Base-by-base conservation (phyloP, 345 rosid genomes). In the Brassica napus region DNA sequence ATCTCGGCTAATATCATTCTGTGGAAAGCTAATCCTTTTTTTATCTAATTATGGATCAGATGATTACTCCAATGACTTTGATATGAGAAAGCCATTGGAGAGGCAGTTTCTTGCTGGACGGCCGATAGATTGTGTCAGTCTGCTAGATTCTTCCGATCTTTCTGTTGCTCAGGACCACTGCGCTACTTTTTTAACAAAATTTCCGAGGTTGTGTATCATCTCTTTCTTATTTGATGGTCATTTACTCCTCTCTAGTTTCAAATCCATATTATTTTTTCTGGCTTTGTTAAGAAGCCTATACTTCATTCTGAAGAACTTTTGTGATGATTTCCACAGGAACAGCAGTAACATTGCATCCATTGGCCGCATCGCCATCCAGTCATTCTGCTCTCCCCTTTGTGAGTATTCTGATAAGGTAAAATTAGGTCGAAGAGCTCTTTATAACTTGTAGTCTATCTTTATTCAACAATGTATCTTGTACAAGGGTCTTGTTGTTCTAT, bases 71-170 rank as follows among this genome's bases (percentile, higher is more conserved):
- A 85, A 86, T 85, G 98, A 94, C 54, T 92, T 91, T 86, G 99
- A 93, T 86, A 85, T 93, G 88, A 85, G 98, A 81, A 95, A 93
- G 85, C 97, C 97, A 58, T 82, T 95, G 85, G 96, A 91, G 81
- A 88, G 91, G 85, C 97, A 95, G 74, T 90, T 84, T 81, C 81
- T 85, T 72, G 77, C 69, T 0, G 84, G 84, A 1, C 87, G 85
- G 60, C 85, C 16, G 7, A 89, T 93, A 68, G 89, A 95, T 71
- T 95, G 97, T 84, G 75, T 93, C 80, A 83, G 98, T 84, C 80
- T 87, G 72, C 86, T 86, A 70, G 90, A 86, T 74, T 86, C 86
- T 71, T 82, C 84, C 2, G 87, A 84, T 79, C 87, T 88, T 70
- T 79, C 83, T 61, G 68, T 86, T 82, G 79, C 92, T 62, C 86